phyloP scores from a whole-genome alignment of 1,284 basidiomycete species.

The Malassezia psittaci region DNA sequence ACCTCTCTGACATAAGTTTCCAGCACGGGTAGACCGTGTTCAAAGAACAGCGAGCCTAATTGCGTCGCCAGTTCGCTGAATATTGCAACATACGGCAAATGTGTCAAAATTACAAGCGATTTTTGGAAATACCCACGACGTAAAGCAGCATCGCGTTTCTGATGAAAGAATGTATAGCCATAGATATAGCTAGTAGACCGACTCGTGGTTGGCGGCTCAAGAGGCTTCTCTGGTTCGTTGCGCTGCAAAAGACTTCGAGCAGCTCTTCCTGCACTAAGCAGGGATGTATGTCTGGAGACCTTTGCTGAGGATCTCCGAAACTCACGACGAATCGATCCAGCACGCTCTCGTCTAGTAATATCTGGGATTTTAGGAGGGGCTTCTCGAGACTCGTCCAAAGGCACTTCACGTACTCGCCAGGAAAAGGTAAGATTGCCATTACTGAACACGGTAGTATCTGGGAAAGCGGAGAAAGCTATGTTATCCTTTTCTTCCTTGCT shows the following conservation, averaged over 20 bases:
- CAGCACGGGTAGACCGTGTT: slow-evolving; percentile 38
- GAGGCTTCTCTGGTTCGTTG: neutral
- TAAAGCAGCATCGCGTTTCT: slow-evolving; percentile 35
- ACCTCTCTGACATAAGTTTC: slow-evolving; percentile 37
- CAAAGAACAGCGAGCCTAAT: slow-evolving; percentile 54
- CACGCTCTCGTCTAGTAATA: slow-evolving; percentile 4
- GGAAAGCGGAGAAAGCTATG: slow-evolving; percentile 87
- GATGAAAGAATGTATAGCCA: slow-evolving; percentile 45
- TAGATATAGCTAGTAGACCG: slow-evolving; percentile 41
- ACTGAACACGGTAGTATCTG: slow-evolving; percentile 59
- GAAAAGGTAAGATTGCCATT: slow-evolving; percentile 38
- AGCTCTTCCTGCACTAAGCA: neutral
- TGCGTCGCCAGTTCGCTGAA: slow-evolving; percentile 62
- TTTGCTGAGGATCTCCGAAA: neutral
- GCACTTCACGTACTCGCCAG: slow-evolving; percentile 43
- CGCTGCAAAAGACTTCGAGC: neutral
- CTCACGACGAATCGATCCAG: neutral
- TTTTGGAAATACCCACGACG: slow-evolving; percentile 52
- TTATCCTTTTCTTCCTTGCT: slow-evolving; percentile 64
- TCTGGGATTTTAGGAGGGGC: slow-evolving; percentile 27
- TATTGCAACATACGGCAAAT: slow-evolving; percentile 70
- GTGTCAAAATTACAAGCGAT: slow-evolving; percentile 73
- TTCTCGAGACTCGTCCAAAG: slow-evolving; percentile 24
- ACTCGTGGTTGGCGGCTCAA: slow-evolving; percentile 18
- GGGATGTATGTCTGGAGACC: neutral